Percentiles rank a stretch among this genome's conserved stretches.
These are phyloP conservation scores for Fusarium marasasianum DNA, from an alignment of 2,329 filamentous ascomycete genomes.

Conservation along the genomic window DNA sequence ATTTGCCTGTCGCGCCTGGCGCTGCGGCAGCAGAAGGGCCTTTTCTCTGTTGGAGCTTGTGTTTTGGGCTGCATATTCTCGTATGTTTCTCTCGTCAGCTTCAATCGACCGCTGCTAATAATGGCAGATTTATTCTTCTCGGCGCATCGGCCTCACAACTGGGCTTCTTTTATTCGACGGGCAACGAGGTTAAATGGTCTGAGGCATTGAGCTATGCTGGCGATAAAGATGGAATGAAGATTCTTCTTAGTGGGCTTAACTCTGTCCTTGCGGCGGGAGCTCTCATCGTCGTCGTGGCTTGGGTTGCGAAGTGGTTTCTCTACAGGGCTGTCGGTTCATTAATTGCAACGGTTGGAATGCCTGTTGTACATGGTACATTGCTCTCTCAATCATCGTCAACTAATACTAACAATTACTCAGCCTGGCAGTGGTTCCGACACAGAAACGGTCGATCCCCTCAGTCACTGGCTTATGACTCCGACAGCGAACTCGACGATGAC, in stretches of 20 bases:
- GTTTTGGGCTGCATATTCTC: slow-evolving; percentile 39
- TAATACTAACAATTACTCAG: slow-evolving; percentile 13
- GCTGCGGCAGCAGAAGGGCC: slow-evolving; percentile 40
- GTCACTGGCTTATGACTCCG: slow-evolving; percentile 24
- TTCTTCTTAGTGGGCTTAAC: slow-evolving; percentile 44
- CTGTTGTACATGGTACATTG: slow-evolving; percentile 35
- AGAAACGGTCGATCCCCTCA: slow-evolving; percentile 5
- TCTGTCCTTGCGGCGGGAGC: slow-evolving; percentile 37
- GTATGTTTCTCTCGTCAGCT: slow-evolving; percentile 10
- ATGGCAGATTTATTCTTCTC: slow-evolving; percentile 39
- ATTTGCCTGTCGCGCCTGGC: slow-evolving; percentile 42
- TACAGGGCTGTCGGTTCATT: slow-evolving; percentile 36
- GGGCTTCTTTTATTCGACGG: slow-evolving; percentile 46
- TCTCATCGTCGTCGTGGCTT: slow-evolving; percentile 37
- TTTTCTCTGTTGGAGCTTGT: slow-evolving; percentile 36
- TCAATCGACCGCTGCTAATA: background rate
- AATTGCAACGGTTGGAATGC: slow-evolving; percentile 30
- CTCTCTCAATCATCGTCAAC: background rate
- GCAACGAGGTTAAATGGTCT: slow-evolving; percentile 46
- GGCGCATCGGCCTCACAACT: slow-evolving; percentile 46
- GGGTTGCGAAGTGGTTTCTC: slow-evolving; percentile 39
- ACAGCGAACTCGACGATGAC: slow-evolving; percentile 25
- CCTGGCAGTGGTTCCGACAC: slow-evolving; percentile 25
- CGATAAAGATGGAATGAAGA: slow-evolving; percentile 46
- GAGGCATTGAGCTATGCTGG: slow-evolving; percentile 44